Evolutionary conservation across 306 rosid species (phyloP).

Genomic region (Vicia sativa): DNA sequence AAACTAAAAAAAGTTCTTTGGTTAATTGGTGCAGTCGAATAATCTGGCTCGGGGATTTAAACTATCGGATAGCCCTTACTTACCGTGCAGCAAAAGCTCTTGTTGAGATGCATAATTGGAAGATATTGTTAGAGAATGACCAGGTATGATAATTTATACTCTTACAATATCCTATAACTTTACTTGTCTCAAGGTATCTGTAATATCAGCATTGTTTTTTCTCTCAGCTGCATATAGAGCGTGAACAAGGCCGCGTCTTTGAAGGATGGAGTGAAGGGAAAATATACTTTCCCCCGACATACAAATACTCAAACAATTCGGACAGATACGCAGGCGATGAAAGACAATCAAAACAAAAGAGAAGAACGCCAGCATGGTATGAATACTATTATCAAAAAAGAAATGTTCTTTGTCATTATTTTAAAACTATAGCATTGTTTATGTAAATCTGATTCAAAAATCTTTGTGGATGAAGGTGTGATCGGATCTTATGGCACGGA

Average conservation of each 20-base stretch:
- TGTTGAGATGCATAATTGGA: conserved; percentile 95
- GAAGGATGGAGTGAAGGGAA: conserved; percentile 93
- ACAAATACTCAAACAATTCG: conserved; percentile 94
- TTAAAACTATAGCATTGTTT: conserved; percentile 6
- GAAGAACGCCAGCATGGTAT: conserved; percentile 99
- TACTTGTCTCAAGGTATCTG: conserved; percentile 26
- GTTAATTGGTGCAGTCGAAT: conserved; percentile 69
- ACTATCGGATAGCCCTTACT: conserved; percentile 91
- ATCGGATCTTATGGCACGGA: conserved; percentile 92
- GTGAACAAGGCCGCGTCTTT: conserved; percentile 74
- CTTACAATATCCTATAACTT: conserved; percentile 23
- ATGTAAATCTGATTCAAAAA: conserved; percentile 25
- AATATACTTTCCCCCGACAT: conserved; percentile 98
- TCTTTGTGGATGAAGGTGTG: conserved; percentile 75
- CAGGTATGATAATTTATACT: conserved; percentile 64
- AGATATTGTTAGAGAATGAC: conserved; percentile 81
- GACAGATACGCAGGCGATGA: conserved; percentile 94
- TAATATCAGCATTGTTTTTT: conserved; percentile 24
- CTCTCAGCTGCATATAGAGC: conserved; percentile 86
- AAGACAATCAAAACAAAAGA: conserved; percentile 77
- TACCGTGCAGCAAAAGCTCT: conserved; percentile 86
- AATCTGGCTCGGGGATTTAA: conserved; percentile 97
- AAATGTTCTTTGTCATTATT: neutral
- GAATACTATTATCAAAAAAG: neutral
- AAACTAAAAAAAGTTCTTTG: conserved; percentile 27